Conservation (phyloP, 192 early-diverging fungal species). For the Rhizophlyctis rosea region DNA sequence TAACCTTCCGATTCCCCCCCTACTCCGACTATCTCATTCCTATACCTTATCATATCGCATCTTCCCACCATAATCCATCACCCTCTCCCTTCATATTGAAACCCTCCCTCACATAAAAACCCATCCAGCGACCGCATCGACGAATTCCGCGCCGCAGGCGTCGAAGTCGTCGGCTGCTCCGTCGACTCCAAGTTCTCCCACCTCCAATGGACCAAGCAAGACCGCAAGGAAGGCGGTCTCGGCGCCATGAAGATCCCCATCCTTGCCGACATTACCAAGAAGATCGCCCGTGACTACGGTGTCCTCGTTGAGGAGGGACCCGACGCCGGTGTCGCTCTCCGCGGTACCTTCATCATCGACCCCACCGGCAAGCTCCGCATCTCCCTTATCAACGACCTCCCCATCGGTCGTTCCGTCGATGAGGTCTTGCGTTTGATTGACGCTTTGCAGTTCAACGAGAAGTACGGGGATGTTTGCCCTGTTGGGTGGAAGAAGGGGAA, state of each 20-base stretch:
- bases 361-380: slow-evolving; percentile 82
- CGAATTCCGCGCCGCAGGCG: slow-evolving; percentile 51
- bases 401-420: slow-evolving; percentile 82
- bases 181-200: slow-evolving; percentile 54
- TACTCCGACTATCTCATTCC: too few species aligned
- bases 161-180: slow-evolving; percentile 54
- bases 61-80: too few species aligned
- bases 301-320: slow-evolving; percentile 73
- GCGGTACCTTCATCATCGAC: slow-evolving; percentile 81
- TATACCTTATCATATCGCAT: too few species aligned
- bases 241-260: slow-evolving; percentile 90
- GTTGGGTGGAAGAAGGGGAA: slow-evolving; percentile 68
- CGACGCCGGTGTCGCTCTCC: slow-evolving; percentile 72
- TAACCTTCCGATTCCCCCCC: too few species aligned
- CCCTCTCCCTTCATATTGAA: too few species aligned
- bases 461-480: slow-evolving; percentile 27
- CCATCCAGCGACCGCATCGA: slow-evolving; percentile 49
- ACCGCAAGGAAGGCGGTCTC: slow-evolving; percentile 64
- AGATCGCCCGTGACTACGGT: slow-evolving; percentile 83
- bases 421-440: slow-evolving; percentile 84
- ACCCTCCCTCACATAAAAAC: too few species aligned
- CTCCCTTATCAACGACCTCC: slow-evolving; percentile 86
- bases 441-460: slow-evolving; percentile 89
- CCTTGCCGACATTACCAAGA: slow-evolving; percentile 82
- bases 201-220: slow-evolving; percentile 53